Evolutionary conservation across 306 rosid species (phyloP).

Genomic region (Pueraria montana): DNA sequence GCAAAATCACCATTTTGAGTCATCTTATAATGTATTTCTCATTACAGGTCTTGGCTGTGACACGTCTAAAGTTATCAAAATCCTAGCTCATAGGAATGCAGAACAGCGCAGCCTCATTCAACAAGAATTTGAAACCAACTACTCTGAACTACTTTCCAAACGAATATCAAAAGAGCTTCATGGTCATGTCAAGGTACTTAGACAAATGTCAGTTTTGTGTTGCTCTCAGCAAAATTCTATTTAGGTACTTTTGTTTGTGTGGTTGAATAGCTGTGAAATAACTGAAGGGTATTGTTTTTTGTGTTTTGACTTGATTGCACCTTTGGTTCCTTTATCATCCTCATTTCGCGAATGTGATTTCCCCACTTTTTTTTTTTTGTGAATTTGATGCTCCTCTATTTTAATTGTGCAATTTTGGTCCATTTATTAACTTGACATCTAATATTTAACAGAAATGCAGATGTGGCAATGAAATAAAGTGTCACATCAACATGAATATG

Average conservation of each 20-base stretch:
- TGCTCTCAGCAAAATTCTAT: not conserved
- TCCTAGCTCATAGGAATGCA: slow-evolving; percentile 76
- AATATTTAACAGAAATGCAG: too few species aligned
- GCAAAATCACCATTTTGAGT: not conserved
- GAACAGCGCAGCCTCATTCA: slow-evolving; percentile 72
- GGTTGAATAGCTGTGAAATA: not conserved
- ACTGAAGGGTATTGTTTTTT: not conserved
- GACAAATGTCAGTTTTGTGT: not conserved
- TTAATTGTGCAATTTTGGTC: too few species aligned
- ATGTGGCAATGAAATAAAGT: too few species aligned
- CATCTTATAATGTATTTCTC: not conserved
- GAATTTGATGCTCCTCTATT: too few species aligned
- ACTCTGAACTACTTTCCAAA: slow-evolving; percentile 63
- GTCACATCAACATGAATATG: too few species aligned
- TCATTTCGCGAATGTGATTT: too few species aligned
- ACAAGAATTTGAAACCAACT: slow-evolving; percentile 69
- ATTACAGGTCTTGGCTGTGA: slow-evolving; percentile 74
- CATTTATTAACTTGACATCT: too few species aligned
- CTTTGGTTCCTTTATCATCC: too few species aligned
- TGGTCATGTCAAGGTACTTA: slow-evolving; percentile 66
- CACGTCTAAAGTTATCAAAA: slow-evolving; percentile 61
- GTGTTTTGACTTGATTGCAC: too few species aligned
- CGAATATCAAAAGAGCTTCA: slow-evolving; percentile 70
- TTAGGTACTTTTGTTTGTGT: not conserved
- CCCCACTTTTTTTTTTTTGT: too few species aligned